Percentiles rank a stretch among this genome's conserved stretches.
phyloP scores from a whole-genome alignment of 1,139 yeast species.

The Zygosaccharomyces pseudobailii region DNA sequence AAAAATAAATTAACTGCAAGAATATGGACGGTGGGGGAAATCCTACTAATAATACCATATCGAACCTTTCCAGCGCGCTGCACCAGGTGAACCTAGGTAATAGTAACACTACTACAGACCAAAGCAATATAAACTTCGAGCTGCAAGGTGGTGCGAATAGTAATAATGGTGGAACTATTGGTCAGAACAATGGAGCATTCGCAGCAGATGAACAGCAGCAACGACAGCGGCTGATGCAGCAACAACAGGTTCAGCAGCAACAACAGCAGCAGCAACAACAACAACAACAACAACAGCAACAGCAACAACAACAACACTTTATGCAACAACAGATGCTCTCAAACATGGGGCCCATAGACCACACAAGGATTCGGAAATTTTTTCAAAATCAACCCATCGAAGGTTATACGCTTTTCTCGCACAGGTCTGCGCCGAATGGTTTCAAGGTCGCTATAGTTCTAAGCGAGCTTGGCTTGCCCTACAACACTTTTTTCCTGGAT shows the following conservation, averaged over 20 bases:
- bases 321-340: constrained; percentile 14
- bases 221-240: constrained; percentile 5
- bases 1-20: not conserved
- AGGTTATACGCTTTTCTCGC: constrained; percentile 85
- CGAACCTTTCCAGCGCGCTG: constrained; percentile 31
- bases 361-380: constrained; percentile 62
- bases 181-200: constrained; percentile 13
- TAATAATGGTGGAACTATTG: constrained; percentile 6
- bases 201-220: constrained; percentile 8
- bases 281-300: constrained; percentile 21
- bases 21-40: constrained; percentile 7
- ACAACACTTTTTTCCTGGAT: constrained; percentile 81
- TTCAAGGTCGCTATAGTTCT: constrained; percentile 91
- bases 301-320: constrained; percentile 13
- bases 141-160: constrained; percentile 13
- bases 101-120: constrained; percentile 26
- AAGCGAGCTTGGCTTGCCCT: constrained; percentile 74
- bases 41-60: constrained; percentile 17
- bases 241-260: constrained; percentile 2
- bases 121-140: constrained; percentile 24
- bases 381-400: constrained; percentile 74
- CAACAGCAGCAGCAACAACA: constrained; percentile 20
- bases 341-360: constrained; percentile 25
- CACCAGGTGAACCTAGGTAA: constrained; percentile 30
- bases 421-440: constrained; percentile 93